Base-by-base conservation (phyloP, 2,329 filamentous ascomycete species). In the Aspergillus clavatus region DNA sequence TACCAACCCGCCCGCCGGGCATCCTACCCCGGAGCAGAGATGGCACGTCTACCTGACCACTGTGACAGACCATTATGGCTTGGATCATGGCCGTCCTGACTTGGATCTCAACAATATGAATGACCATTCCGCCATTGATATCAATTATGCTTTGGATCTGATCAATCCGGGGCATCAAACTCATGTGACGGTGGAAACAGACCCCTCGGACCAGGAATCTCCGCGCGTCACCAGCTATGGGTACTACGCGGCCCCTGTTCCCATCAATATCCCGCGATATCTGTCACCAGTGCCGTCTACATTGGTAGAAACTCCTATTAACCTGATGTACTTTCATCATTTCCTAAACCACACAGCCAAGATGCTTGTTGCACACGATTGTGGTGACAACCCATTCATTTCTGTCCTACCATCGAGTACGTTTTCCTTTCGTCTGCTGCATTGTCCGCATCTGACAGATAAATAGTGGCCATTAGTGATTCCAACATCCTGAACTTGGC, bases 281-380 rank as follows among this genome's bases (percentile, higher is more conserved):
- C 62, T 84, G 24, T 79, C 75, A 45, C 75, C 75, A 2, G 61
- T 84, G 18, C 81, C 81, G 4, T 57, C 69, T 3, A 69, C 78
- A 7, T 70, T 89, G 23, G 67, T 78, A 35, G 79, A 84, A 28
- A 90, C 88, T 55, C 84, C 82, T 1, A 91, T 91, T 80, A 91
- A 93, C 58, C 66, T 93, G 50, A 75, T 93, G 54, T 84, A 84
- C 57, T 84, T 84, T 53, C 81, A 85, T 60, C 81, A 83, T 56
- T 84, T 93, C 59, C 73, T 93, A 47, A 87, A 90, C 56, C 85
- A 93, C 63, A 93, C 87, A 3, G 86, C 86, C 6, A 79, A 81
- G 48, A 82, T 82, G 54, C 63, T 81, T 44, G 75, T 81, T 2
- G 77, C 80, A 1, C 80, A 84, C 57, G 79, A 83, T 56, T 83